phyloP scores from a whole-genome alignment of 208 protist species.

The Blastocrithidia nonstop region DNA sequence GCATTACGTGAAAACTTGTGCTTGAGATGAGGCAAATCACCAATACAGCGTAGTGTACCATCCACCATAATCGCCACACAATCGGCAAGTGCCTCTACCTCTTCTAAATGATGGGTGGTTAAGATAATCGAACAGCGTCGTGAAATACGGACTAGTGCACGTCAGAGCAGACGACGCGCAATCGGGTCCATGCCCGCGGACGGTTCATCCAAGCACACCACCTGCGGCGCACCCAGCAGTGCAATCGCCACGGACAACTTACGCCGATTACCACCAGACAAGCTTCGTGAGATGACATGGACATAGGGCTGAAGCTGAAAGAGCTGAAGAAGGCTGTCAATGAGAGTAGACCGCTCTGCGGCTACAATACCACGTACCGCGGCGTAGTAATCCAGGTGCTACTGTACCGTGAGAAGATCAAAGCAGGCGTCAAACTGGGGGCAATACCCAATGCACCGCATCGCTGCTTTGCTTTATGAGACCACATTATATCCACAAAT shows the following conservation, averaged over 20 bases:
- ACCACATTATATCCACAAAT: slow-evolving; percentile 39
- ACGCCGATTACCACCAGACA: slow-evolving; percentile 62
- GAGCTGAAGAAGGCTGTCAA: slow-evolving; percentile 12
- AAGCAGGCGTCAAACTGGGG: slow-evolving; percentile 91
- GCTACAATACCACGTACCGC: slow-evolving; percentile 53
- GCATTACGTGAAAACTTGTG: slow-evolving; percentile 65
- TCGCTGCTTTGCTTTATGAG: slow-evolving; percentile 12
- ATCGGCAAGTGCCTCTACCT: slow-evolving; percentile 73
- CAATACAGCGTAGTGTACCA: slow-evolving; percentile 76
- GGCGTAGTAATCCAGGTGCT: slow-evolving; percentile 85
- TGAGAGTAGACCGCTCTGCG: slow-evolving; percentile 7
- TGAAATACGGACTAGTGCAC: slow-evolving; percentile 26
- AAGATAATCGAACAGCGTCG: slow-evolving; percentile 48
- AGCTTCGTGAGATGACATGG: slow-evolving; percentile 10
- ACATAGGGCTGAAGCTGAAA: slow-evolving; percentile 16
- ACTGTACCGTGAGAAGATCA: slow-evolving; percentile 77
- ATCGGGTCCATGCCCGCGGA: slow-evolving; percentile 55
- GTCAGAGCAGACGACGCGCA: slow-evolving; percentile 48
- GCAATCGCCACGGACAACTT: slow-evolving; percentile 66
- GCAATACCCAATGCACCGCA: slow-evolving; percentile 86
- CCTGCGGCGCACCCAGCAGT: slow-evolving; percentile 38
- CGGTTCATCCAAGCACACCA: slow-evolving; percentile 70
- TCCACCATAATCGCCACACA: slow-evolving; percentile 82
- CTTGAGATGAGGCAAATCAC: slow-evolving; percentile 68
- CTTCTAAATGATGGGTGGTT: slow-evolving; percentile 87